phyloP scores from a whole-genome alignment of 306 rosid genomes.

The Glycyrrhiza uralensis region DNA sequence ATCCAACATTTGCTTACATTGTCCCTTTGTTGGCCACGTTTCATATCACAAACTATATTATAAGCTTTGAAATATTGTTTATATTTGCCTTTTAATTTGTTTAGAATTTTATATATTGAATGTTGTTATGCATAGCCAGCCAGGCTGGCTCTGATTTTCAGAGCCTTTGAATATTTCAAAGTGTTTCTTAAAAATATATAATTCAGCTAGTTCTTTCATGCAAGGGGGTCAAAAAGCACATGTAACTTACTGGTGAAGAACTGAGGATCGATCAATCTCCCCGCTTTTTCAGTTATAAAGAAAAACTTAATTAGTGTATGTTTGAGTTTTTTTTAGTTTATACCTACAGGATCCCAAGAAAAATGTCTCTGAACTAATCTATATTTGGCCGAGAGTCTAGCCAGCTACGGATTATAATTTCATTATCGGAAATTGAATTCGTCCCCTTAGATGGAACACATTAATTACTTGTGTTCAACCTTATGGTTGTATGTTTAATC shows the following conservation, averaged over 20 bases:
- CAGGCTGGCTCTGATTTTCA: constrained; percentile 2
- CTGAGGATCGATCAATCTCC: not conserved
- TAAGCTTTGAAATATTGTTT: not conserved
- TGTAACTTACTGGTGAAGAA: not conserved
- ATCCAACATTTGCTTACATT: constrained; percentile 35
- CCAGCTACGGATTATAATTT: too few relatives aligned
- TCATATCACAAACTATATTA: not conserved
- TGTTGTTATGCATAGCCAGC: not conserved
- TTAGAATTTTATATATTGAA: not conserved
- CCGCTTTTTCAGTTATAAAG: not conserved
- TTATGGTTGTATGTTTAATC: too few relatives aligned
- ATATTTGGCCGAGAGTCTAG: too few relatives aligned
- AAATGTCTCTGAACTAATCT: too few relatives aligned
- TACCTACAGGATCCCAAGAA: too few relatives aligned
- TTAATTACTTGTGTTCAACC: too few relatives aligned
- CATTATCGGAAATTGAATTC: too few relatives aligned
- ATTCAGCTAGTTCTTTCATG: not conserved
- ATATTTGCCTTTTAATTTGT: not conserved
- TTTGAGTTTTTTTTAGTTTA: too few relatives aligned
- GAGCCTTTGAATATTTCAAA: not conserved
- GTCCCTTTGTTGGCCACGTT: constrained; percentile 35
- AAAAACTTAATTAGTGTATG: too few relatives aligned
- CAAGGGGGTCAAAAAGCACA: not conserved
- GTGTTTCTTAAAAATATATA: not conserved
- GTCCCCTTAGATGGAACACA: too few relatives aligned